Conservation (phyloP, 371 early-diverging fungal genomes). For the Actinomortierella wolfii region DNA sequence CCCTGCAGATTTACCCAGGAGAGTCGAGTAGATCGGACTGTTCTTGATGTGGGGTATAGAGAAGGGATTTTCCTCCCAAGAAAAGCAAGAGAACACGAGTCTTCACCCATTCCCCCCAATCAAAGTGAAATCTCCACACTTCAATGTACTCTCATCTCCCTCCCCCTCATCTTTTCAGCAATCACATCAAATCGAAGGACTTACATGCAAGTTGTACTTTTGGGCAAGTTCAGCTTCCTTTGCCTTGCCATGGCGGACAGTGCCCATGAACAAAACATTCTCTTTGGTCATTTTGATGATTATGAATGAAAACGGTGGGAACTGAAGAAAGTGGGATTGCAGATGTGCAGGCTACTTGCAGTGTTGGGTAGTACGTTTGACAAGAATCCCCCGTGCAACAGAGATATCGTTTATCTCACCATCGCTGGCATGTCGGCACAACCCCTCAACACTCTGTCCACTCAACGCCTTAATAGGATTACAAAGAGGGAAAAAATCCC, state of each 20-base stretch:
- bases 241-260: constrained; percentile 31
- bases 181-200: neutral
- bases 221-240: constrained; percentile 25
- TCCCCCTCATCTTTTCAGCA: neutral
- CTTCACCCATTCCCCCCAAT: too few species aligned
- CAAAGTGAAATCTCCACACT: too few species aligned
- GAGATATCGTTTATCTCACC: constrained; percentile 1
- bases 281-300: constrained; percentile 34
- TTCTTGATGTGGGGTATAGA: too few species aligned
- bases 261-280: constrained; percentile 36
- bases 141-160: too few species aligned
- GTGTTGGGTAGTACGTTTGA: neutral
- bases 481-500: neutral
- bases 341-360: neutral
- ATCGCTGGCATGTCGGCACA: neutral
- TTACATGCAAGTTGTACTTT: constrained; percentile 42
- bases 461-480: constrained; percentile 32
- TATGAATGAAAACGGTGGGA: neutral
- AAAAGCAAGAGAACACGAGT: too few species aligned
- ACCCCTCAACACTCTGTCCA: neutral
- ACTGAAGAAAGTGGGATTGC: neutral
- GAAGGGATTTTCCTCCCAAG: too few species aligned
- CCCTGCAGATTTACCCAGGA: too few species aligned
- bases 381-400: neutral
- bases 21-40: too few species aligned